phyloP scores from a whole-genome alignment of 2,329 filamentous ascomycete genomes.

The Xylariaceae sp. region DNA sequence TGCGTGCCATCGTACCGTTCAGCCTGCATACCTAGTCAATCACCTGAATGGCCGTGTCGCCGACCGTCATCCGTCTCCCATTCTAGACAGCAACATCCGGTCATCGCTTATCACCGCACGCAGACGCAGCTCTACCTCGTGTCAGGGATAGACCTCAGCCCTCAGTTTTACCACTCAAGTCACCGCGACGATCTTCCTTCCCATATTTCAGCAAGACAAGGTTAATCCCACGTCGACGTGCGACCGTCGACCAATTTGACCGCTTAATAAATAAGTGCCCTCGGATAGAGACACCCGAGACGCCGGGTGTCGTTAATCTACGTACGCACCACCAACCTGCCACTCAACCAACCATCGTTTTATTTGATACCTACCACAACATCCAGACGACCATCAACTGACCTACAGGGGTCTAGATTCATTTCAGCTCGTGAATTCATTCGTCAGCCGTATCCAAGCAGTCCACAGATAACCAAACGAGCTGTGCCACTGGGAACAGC shows the following conservation, averaged over 20 bases:
- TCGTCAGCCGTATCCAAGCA: constrained; percentile 5
- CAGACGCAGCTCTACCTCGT: constrained; percentile 3
- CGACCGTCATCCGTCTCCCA: constrained; percentile 7
- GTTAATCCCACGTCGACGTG: constrained; percentile 3
- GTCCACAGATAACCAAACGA: constrained; percentile 8
- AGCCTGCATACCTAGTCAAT: constrained; percentile 15
- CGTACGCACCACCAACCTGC: constrained; percentile 1
- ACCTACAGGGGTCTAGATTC: constrained; percentile 1
- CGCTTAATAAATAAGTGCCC: constrained; percentile 7
- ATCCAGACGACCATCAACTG: constrained; percentile 10
- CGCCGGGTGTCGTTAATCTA: constrained; percentile 11
- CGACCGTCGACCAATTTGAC: constrained; percentile 8
- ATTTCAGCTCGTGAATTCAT: constrained; percentile 6
- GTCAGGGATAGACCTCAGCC: constrained; percentile 7
- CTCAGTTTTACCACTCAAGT: constrained; percentile 2
- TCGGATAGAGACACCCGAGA: constrained; percentile 9
- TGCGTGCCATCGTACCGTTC: constrained; percentile 2
- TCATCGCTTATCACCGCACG: constrained; percentile 12
- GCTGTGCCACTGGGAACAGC: constrained; percentile 14
- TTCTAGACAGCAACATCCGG: constrained; percentile 4
- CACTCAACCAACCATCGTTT: constrained; percentile 9
- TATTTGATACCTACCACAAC: constrained; percentile 12
- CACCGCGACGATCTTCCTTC: constrained; percentile 14
- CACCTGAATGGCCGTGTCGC: constrained; percentile 8
- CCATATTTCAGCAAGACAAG: constrained; percentile 12